A percentile compares a stretch with the other conserved stretches of the same genome.
phyloP scores from a whole-genome alignment of 1,284 basidiomycete genomes.

The Puccinia coronata region DNA sequence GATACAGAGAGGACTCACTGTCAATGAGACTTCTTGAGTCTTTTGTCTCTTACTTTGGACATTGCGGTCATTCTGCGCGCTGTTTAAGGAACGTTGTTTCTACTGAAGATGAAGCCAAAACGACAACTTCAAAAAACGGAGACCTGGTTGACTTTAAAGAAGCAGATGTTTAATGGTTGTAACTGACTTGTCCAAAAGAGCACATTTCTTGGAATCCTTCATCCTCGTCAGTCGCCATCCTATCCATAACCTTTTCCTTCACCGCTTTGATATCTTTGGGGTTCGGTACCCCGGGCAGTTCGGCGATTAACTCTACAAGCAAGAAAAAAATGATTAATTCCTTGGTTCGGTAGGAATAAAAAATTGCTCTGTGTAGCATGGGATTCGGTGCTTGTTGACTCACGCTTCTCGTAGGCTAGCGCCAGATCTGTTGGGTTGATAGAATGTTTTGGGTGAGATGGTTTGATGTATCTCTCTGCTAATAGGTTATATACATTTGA shows the following conservation, averaged over 20 bases:
- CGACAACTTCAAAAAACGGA: not conserved
- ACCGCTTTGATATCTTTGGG: conserved; percentile 26
- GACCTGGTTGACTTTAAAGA: not conserved
- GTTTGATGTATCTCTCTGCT: conserved; percentile 36
- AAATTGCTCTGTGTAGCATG: not conserved
- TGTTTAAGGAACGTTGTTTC: conserved; percentile 32
- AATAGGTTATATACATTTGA: conserved; percentile 41
- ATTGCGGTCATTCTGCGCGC: conserved; percentile 26
- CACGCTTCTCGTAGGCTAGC: conserved; percentile 45
- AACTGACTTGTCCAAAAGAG: conserved; percentile 33
- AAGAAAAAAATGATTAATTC: not conserved
- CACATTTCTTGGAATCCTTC: conserved; percentile 26
- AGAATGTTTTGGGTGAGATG: conserved; percentile 31
- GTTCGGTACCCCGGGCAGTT: conserved; percentile 35
- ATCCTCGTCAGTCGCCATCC: not conserved
- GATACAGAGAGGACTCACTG: not conserved
- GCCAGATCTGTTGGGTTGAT: conserved; percentile 19
- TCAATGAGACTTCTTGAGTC: conserved; percentile 15
- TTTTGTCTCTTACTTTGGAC: conserved; percentile 23
- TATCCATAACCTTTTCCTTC: conserved; percentile 15
- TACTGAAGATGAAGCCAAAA: conserved; percentile 39
- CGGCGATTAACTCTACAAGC: conserved; percentile 20
- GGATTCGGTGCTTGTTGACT: not conserved
- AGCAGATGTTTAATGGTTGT: not conserved
- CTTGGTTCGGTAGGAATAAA: no score